Conservation (phyloP, 2,329 filamentous ascomycete genomes). For the Furcasterigmium furcatum region DNA sequence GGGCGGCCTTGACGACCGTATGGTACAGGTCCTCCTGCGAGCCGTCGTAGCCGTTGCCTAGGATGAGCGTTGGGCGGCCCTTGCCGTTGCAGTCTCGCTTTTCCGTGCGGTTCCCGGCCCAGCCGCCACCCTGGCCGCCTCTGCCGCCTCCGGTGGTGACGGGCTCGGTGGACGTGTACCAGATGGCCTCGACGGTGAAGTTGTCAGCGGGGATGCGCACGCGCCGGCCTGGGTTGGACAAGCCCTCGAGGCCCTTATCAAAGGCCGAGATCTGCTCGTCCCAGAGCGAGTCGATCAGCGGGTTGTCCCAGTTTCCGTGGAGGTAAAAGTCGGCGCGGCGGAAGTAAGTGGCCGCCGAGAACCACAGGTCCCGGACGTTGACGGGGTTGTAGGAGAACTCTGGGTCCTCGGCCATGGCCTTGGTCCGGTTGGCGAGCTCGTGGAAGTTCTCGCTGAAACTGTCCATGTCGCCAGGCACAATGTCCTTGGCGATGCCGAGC, state of each 20-base stretch:
- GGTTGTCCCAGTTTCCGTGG: constrained; percentile 33
- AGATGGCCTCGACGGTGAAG: constrained; percentile 32
- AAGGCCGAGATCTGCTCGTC: constrained; percentile 28
- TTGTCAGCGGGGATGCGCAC: constrained; percentile 24
- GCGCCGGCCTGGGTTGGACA: constrained; percentile 30
- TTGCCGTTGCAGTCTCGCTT: too few species aligned
- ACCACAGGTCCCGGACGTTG: constrained; percentile 20
- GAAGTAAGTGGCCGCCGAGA: constrained; percentile 37
- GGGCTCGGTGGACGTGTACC: constrained; percentile 16
- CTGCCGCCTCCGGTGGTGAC: too few species aligned
- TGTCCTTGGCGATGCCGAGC: constrained; percentile 20
- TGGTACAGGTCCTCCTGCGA: constrained; percentile 41
- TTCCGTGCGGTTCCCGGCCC: too few species aligned
- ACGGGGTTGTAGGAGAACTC: constrained; percentile 15
- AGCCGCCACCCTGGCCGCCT: too few species aligned
- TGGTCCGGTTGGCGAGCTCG: constrained; percentile 15
- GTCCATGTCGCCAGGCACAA: constrained; percentile 17
- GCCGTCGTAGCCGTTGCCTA: constrained; percentile 39
- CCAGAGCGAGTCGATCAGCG: constrained; percentile 34
- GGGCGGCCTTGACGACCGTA: constrained; percentile 22
- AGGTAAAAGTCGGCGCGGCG: constrained; percentile 37
- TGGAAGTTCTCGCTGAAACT: constrained; percentile 18
- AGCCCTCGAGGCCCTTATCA: constrained; percentile 28
- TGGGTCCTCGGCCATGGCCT: constrained; percentile 13
- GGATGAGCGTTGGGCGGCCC: constrained; percentile 34